Evolutionary conservation across 257 asterid genomes (phyloP).

Genomic region (Verbena officinalis): DNA sequence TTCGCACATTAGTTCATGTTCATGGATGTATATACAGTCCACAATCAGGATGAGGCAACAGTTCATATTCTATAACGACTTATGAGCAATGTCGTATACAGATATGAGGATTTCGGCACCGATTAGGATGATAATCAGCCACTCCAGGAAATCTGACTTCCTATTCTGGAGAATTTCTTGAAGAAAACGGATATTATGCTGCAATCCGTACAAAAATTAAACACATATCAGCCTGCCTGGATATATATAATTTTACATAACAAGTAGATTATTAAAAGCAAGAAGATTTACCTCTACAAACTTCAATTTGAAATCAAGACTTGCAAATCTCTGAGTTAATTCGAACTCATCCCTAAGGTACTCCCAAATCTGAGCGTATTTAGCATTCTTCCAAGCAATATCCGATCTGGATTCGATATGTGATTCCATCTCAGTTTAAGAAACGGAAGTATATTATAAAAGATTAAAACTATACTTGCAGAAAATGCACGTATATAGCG

Average conservation of each 20-base stretch:
- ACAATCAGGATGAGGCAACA: neutral
- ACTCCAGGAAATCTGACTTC: slow-evolving; percentile 90
- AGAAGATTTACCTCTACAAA: slow-evolving; percentile 88
- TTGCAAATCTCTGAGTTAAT: slow-evolving; percentile 90
- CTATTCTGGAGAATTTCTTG: slow-evolving; percentile 97
- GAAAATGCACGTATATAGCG: neutral
- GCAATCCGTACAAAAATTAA: too few relatives aligned
- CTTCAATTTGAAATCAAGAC: slow-evolving; percentile 96
- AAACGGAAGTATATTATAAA: neutral
- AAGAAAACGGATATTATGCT: slow-evolving; percentile 94
- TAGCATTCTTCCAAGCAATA: slow-evolving; percentile 96
- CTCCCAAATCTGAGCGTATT: slow-evolving; percentile 98
- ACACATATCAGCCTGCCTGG: too few relatives aligned
- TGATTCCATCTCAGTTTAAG: slow-evolving; percentile 18
- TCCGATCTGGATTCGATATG: slow-evolving; percentile 37
- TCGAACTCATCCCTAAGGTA: slow-evolving; percentile 96
- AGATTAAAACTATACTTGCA: neutral
- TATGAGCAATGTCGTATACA: slow-evolving; percentile 77
- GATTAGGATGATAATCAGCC: slow-evolving; percentile 89
- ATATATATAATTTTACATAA: neutral
- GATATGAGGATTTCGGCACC: slow-evolving; percentile 92
- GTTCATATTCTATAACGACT: slow-evolving; percentile 38
- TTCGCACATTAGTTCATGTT: neutral
- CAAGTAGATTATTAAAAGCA: neutral
- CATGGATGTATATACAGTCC: slow-evolving; percentile 29